Conservation (phyloP, 2,329 filamentous ascomycete species). For the Nemania diffusa region DNA sequence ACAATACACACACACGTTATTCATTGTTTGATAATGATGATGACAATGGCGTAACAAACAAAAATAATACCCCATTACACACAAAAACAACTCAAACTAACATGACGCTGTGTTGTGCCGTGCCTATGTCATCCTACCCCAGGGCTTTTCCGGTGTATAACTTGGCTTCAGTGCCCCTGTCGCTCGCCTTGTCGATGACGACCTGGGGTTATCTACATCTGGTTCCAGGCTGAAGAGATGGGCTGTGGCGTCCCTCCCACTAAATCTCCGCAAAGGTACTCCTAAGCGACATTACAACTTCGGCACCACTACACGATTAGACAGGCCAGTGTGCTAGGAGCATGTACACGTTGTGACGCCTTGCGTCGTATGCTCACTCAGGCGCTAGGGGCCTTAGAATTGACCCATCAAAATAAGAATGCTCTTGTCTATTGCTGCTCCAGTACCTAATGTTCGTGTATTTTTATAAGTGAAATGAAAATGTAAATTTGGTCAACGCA, state of each 20-base stretch:
- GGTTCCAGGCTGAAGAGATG: background rate
- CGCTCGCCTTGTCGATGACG: background rate
- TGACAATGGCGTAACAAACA: constrained; percentile 30
- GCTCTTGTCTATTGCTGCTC: background rate
- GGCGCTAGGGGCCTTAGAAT: background rate
- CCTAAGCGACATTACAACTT: background rate
- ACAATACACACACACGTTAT: constrained; percentile 9
- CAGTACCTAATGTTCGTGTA: background rate
- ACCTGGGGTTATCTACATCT: background rate
- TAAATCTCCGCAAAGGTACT: background rate
- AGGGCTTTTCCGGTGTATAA: background rate
- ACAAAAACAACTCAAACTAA: constrained; percentile 23
- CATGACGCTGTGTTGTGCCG: constrained; percentile 19
- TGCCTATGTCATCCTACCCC: constrained; percentile 6
- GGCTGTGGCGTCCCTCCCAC: background rate
- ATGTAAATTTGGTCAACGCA: background rate
- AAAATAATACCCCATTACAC: constrained; percentile 35
- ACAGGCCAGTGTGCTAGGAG: background rate
- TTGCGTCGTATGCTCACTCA: background rate
- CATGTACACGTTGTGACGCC: background rate
- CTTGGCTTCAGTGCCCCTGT: background rate
- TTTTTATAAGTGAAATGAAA: background rate
- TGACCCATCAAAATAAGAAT: constrained; percentile 8
- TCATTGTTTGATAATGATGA: constrained; percentile 30
- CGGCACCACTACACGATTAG: background rate